Base-by-base conservation (phyloP, 2,329 filamentous ascomycete species). In the Calonectria ilicicola region DNA sequence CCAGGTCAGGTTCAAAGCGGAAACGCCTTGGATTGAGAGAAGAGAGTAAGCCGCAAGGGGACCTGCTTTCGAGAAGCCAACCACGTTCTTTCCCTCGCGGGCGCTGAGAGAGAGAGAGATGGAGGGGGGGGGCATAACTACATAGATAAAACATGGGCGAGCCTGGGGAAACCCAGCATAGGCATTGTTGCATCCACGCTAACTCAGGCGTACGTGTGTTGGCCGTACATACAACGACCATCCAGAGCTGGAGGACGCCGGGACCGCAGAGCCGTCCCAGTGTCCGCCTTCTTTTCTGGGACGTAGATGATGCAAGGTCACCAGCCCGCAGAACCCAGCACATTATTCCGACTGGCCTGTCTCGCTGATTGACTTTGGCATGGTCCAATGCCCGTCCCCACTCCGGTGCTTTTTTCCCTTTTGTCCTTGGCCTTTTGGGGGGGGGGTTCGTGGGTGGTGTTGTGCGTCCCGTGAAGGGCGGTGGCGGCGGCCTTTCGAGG, bases 121-220 rank as follows among this genome's bases (percentile, higher is more conserved):
- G 56, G 15, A 14, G 21, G 7, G 38, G 47, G 27, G 23, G 27
- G 58, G n/a, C 21, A 19, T 32, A 27, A 68, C 29, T 32, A 53
- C 46, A 69, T 56, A 60, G 40, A 65, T 47, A 60, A 65, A 62
- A 62, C 51, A 56, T 42, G n/a, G 38, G 26, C 38, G 40, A 63
- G 58, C 40, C 42, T 27, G n/a, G 58, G 58, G 58, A 63, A 46
- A 44, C 58, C 58, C 58, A 60, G 53, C 53, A 60, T 40, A 49
- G 46, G 46, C 46, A 23, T 21, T 6, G 46, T 21, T 40, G 17
- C 58, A 46, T 17, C 26, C 38, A 17, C 68, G 62, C 62, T 62
- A 70, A 53, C 14, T 42, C 62, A 49, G 42, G 27, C n/a, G n/a
- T 47, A 56, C 51, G 62, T 49, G 64, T 42, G 68, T 49, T 65